Evolutionary conservation across 257 asterid genomes (phyloP).

Genomic region (Agastache rugosa): DNA sequence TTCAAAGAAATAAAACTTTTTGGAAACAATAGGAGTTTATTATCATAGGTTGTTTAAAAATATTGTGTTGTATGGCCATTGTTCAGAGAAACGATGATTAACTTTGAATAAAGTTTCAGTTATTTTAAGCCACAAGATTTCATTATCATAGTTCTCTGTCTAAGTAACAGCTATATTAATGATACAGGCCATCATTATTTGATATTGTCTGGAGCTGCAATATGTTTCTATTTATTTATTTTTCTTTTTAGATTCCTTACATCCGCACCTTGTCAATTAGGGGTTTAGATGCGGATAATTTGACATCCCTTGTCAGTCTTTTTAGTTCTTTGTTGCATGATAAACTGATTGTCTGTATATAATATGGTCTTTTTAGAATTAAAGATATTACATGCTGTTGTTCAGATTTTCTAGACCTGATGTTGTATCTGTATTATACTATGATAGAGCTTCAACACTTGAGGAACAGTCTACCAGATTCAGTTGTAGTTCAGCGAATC

Average conservation of each 20-base stretch:
- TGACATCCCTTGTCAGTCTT: not conserved
- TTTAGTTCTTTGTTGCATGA: not conserved
- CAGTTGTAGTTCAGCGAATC: conserved; percentile 89
- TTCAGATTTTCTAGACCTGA: conserved; percentile 24
- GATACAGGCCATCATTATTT: not conserved
- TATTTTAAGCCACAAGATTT: not conserved
- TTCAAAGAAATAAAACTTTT: not conserved
- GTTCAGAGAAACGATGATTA: not conserved
- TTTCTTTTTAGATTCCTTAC: conserved; percentile 2
- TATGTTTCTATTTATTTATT: no score
- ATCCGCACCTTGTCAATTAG: not conserved
- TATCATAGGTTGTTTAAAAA: not conserved
- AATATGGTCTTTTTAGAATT: not conserved
- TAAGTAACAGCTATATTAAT: not conserved
- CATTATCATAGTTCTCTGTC: not conserved
- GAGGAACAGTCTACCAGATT: conserved; percentile 87
- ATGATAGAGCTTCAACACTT: conserved; percentile 80
- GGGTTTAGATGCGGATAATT: not conserved
- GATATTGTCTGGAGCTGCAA: conserved; percentile 3
- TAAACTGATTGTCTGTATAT: not conserved
- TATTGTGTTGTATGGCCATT: not conserved
- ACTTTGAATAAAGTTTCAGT: not conserved
- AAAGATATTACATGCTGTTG: not conserved
- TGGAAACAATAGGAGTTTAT: not conserved
- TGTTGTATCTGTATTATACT: conserved; percentile 19